Base-by-base conservation (phyloP, 108 stramenopile species). In the Cyclotella kingstonii region DNA sequence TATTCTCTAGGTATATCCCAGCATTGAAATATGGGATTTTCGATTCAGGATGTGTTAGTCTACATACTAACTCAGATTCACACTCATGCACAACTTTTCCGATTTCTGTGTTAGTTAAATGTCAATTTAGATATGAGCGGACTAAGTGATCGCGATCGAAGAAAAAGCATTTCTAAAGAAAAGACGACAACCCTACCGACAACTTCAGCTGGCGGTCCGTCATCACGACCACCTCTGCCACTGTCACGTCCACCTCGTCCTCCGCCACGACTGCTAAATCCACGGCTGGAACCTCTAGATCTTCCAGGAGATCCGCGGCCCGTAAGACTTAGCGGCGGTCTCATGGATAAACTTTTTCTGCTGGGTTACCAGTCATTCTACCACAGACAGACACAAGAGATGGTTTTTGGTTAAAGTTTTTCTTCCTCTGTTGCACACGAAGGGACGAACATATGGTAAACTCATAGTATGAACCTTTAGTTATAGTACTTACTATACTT, bases 11-110 rank as follows among this genome's bases (percentile, higher is more conserved):
- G 77, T 92, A 98, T 21, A 96, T 78, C 4, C 94, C 95, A 26
- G 98, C 98, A 66, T 98, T 98, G 84, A 98, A 98, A 69, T 98
- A 96, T 0, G 98, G 98, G 18, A 98, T 87, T 76, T 90, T 95
- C 38, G 60, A 57, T 55, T 89, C 85, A 14, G 64, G 12, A 57
- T 97, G 44, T 4, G 81, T 79, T 81, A 83, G 82, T 61, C 77
- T 76, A 39, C 85, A 87, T 14, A 93, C 81, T 40, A 93, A 54
- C 61, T 93, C 91, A 10, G 85, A 80, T 66, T 93, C 91, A 58
- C 86, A 87, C 60, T 93, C 91, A 67, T 93, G 91, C 21, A 81
- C 10, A 1, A 93, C 86, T 44, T 76, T 62, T 15, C 88, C 91
- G 50, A 75, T 68, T 68, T 93, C 91, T 82, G 41, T n/a, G 21